Conservation (phyloP, 73 alveolate genomes). For the Paramecium caudatum region DNA sequence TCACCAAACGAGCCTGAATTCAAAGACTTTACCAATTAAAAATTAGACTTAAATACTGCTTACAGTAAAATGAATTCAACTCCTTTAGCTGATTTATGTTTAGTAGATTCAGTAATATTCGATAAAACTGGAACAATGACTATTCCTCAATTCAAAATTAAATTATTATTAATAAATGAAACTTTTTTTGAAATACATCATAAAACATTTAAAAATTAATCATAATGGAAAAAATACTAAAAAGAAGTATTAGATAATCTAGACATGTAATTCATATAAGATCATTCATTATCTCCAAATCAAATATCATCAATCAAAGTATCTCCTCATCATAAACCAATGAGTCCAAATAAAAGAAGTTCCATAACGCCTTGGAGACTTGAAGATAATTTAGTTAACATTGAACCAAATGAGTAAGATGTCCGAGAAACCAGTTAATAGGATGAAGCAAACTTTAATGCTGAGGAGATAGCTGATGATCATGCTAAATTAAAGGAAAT, state of each 20-base stretch:
- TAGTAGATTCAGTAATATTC: conserved; percentile 50
- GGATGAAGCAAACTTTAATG: conserved; percentile 63
- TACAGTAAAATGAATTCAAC: conserved; percentile 10
- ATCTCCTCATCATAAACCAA: conserved; percentile 38
- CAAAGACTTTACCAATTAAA: background rate
- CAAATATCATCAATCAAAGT: conserved; percentile 44
- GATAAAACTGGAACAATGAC: conserved; percentile 63
- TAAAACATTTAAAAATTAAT: conserved; percentile 51
- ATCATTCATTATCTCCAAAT: conserved; percentile 4
- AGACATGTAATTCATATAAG: background rate
- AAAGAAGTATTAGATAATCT: conserved; percentile 18
- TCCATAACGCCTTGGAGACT: conserved; percentile 54
- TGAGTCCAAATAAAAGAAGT: conserved; percentile 46
- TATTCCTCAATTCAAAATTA: conserved; percentile 31
- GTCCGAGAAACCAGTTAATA: conserved; percentile 48
- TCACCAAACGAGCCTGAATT: background rate
- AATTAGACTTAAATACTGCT: background rate
- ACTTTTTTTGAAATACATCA: background rate
- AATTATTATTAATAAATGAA: conserved; percentile 17
- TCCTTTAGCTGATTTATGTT: conserved; percentile 44
- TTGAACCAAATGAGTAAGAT: conserved; percentile 53
- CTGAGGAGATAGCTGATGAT: conserved; percentile 62
- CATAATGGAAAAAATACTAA: conserved; percentile 44
- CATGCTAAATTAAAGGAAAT: conserved; percentile 50
- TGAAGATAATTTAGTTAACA: conserved; percentile 28